Percentiles rank a stretch among this genome's conserved stretches.
Conservation (phyloP, 345 rosid species). For the Pugionium cornutum region DNA sequence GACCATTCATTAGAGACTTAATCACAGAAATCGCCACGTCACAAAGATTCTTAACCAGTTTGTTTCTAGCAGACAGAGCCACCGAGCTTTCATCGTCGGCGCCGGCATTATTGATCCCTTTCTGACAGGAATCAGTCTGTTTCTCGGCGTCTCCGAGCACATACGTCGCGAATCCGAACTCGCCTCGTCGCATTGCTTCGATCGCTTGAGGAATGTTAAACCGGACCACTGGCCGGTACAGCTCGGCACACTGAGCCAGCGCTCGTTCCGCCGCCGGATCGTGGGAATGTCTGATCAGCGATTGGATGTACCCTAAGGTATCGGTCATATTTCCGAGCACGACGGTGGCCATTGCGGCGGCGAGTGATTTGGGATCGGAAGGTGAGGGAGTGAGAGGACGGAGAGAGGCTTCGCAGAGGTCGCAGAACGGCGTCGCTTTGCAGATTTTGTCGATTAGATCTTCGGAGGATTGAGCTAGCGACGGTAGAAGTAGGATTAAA, state of each 20-base stretch:
- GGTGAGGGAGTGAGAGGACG: slow-evolving; percentile 42
- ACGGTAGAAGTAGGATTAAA: slow-evolving; percentile 24
- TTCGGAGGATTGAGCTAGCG: slow-evolving; percentile 27
- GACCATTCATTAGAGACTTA: slow-evolving; percentile 44
- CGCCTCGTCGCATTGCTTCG: slow-evolving; percentile 53
- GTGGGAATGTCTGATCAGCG: slow-evolving; percentile 42
- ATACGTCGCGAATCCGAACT: slow-evolving; percentile 59
- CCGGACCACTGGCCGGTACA: slow-evolving; percentile 81
- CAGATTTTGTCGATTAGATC: slow-evolving; percentile 60
- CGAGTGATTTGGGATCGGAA: slow-evolving; percentile 48
- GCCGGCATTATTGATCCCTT: slow-evolving; percentile 47
- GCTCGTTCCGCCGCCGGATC: slow-evolving; percentile 64
- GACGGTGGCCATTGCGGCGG: slow-evolving; percentile 46
- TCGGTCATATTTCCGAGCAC: slow-evolving; percentile 60
- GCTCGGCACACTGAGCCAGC: slow-evolving; percentile 73
- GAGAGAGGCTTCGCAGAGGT: slow-evolving; percentile 61
- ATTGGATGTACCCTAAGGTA: slow-evolving; percentile 52
- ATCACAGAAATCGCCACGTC: slow-evolving; percentile 72
- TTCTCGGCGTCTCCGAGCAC: slow-evolving; percentile 59
- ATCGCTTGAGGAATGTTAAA: slow-evolving; percentile 88
- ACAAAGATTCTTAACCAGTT: slow-evolving; percentile 52
- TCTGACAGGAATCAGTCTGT: slow-evolving; percentile 65
- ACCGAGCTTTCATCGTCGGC: slow-evolving; percentile 35
- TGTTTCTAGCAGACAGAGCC: slow-evolving; percentile 56
- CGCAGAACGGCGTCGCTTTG: slow-evolving; percentile 70